These are phyloP conservation scores for Aurifilum marmelostoma DNA, from an alignment of 2,329 filamentous ascomycete species.

Conservation along the genomic window DNA sequence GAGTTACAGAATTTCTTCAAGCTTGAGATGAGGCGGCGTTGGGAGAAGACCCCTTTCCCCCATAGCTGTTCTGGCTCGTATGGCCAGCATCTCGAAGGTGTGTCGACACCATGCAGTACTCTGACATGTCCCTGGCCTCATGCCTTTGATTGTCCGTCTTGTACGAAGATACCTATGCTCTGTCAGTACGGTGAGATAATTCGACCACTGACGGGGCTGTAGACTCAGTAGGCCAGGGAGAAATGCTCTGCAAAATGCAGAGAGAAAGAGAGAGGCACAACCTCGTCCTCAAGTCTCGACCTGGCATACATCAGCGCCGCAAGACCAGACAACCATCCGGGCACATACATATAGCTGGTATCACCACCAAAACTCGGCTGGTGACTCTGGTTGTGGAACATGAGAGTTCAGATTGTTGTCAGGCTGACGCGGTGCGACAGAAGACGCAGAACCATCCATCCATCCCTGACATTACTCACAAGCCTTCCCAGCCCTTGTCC, in stretches of 20 bases:
- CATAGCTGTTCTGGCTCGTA: not conserved
- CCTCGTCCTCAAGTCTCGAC: not conserved
- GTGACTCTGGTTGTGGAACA: slow-evolving; percentile 20
- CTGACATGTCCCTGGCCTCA: not conserved
- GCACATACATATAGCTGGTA: not conserved
- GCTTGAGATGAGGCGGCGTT: not conserved
- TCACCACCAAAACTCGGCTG: slow-evolving; percentile 17
- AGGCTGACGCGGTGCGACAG: slow-evolving; percentile 24
- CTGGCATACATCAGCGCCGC: not conserved
- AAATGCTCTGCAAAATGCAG: too few species aligned
- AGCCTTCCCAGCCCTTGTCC: not conserved
- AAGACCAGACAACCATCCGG: not conserved
- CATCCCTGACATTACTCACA: slow-evolving; percentile 4
- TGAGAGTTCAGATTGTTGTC: slow-evolving; percentile 19
- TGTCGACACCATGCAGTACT: too few species aligned
- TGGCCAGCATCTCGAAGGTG: not conserved
- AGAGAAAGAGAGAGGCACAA: not conserved
- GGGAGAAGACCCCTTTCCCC: not conserved
- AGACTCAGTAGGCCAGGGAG: not conserved
- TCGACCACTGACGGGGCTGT: not conserved
- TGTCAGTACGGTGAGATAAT: not conserved
- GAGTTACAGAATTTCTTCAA: not conserved
- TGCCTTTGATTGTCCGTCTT: not conserved
- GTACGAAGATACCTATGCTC: not conserved
- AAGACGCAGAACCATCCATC: slow-evolving; percentile 23